A percentile compares a stretch with the other conserved stretches of the same genome.
Evolutionary conservation across 352 stramenopile genomes (phyloP).

Genomic region (Phytopythium oedochilum): DNA sequence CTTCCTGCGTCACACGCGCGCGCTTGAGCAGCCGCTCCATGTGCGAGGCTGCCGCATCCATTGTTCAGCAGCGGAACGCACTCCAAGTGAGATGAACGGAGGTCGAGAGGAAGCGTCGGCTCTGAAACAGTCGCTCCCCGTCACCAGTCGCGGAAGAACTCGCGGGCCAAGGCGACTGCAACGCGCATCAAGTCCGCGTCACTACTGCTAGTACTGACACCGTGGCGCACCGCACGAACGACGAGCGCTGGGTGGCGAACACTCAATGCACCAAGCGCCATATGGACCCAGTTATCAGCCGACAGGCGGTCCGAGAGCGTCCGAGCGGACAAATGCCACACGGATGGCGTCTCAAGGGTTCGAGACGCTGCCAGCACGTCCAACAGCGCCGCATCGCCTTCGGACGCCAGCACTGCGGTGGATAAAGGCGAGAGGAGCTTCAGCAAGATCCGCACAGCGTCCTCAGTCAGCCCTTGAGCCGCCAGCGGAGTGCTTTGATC

Average conservation of each 20-base stretch:
- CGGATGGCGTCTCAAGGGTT: conserved; percentile 13
- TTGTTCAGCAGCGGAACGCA: conserved; percentile 4
- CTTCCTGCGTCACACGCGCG: conserved; percentile 34
- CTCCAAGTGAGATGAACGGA: not conserved
- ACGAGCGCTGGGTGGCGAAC: conserved; percentile 32
- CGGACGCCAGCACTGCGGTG: conserved; percentile 5
- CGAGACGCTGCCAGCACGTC: conserved; percentile 20
- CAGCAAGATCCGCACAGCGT: not conserved
- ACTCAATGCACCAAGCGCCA: conserved; percentile 21
- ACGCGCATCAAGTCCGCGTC: not conserved
- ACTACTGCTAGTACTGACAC: not conserved
- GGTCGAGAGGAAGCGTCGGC: not conserved
- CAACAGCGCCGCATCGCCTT: conserved; percentile 5
- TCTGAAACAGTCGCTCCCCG: not conserved
- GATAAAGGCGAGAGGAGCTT: not conserved
- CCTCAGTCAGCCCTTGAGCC: not conserved
- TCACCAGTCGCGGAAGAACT: conserved; percentile 8
- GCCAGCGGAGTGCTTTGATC: not conserved
- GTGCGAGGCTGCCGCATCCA: conserved; percentile 37
- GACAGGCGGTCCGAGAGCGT: conserved; percentile 24
- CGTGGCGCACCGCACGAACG: conserved; percentile 24
- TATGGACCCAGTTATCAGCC: conserved; percentile 15
- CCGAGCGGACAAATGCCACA: conserved; percentile 33
- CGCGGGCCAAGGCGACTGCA: not conserved
- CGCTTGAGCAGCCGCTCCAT: conserved; percentile 52